phyloP scores from a whole-genome alignment of 352 stramenopile genomes.

The Poterioochromonas sp. region DNA sequence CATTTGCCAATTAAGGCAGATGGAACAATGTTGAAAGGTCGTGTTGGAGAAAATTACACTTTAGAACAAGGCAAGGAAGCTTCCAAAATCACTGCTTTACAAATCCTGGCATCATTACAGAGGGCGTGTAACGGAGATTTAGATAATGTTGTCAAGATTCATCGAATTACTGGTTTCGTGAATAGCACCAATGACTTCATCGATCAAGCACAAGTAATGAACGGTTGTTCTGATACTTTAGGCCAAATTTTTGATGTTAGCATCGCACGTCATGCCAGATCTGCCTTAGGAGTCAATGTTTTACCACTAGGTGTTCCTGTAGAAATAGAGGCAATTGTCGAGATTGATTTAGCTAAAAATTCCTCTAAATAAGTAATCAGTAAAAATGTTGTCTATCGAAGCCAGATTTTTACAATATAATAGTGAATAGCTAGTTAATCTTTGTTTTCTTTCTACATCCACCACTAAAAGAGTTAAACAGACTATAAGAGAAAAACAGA shows the following conservation, averaged over 20 bases:
- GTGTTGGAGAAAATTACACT: constrained; percentile 71
- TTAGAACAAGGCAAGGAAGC: constrained; percentile 76
- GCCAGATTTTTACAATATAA: too few relatives aligned
- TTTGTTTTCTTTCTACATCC: too few relatives aligned
- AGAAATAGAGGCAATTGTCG: constrained; percentile 92
- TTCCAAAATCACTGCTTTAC: constrained; percentile 72
- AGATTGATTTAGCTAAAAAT: too few relatives aligned
- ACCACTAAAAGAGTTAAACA: too few relatives aligned
- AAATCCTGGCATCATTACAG: constrained; percentile 77
- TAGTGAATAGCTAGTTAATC: too few relatives aligned
- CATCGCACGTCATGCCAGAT: constrained; percentile 74
- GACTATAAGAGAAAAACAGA: too few relatives aligned
- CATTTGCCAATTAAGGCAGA: constrained; percentile 7
- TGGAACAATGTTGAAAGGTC: constrained; percentile 69
- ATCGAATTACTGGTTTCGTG: constrained; percentile 91
- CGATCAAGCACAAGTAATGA: constrained; percentile 82
- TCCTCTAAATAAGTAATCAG: too few relatives aligned
- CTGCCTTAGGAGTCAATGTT: constrained; percentile 87
- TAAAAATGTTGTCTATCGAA: too few relatives aligned
- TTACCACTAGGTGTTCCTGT: constrained; percentile 89
- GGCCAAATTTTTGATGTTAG: constrained; percentile 72
- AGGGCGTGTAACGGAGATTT: constrained; percentile 62
- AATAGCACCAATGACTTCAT: constrained; percentile 75
- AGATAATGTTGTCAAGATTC: constrained; percentile 78
- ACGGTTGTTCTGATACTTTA: constrained; percentile 84